Conservation (phyloP, 2,329 filamentous ascomycete species). For the Penicillium sp. region DNA sequence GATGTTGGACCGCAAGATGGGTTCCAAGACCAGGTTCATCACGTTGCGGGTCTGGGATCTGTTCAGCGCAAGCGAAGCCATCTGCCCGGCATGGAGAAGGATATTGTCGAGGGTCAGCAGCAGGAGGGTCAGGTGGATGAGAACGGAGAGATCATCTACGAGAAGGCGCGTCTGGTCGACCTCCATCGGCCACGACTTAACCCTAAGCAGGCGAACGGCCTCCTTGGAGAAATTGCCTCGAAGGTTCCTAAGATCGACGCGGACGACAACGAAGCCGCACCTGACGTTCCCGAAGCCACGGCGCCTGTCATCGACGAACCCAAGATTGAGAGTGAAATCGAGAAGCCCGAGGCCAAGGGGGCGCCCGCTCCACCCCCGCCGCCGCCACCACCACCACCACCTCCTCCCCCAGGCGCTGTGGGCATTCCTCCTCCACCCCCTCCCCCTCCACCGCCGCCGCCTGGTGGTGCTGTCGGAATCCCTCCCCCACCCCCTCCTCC, state of each 20-base stretch:
- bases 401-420: conserved; percentile 7
- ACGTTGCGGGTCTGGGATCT: conserved; percentile 63
- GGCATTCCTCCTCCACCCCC: conserved; percentile 17
- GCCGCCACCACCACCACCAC: conserved; percentile 14
- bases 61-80: conserved; percentile 51
- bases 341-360: too few relatives aligned
- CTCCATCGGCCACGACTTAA: conserved; percentile 59
- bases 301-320: too few relatives aligned
- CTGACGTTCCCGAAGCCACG: too few relatives aligned
- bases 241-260: conserved; percentile 67
- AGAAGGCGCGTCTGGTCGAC: conserved; percentile 71
- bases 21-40: too few relatives aligned
- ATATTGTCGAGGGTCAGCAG: too few relatives aligned
- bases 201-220: conserved; percentile 54
- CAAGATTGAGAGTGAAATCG: too few relatives aligned
- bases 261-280: too few relatives aligned
- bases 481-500: too few relatives aligned
- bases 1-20: conserved; percentile 49
- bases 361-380: too few relatives aligned
- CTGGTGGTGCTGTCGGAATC: conserved; percentile 25
- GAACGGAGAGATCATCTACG: conserved; percentile 56
- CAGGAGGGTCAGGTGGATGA: conserved; percentile 49
- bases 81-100: conserved; percentile 34
- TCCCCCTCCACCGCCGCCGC: conserved; percentile 41
- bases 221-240: conserved; percentile 59